Evolutionary conservation across 2,329 filamentous ascomycete genomes (phyloP), one percentile per base, ranked within the genome.

Genomic region (Coniella vitis): DNA sequence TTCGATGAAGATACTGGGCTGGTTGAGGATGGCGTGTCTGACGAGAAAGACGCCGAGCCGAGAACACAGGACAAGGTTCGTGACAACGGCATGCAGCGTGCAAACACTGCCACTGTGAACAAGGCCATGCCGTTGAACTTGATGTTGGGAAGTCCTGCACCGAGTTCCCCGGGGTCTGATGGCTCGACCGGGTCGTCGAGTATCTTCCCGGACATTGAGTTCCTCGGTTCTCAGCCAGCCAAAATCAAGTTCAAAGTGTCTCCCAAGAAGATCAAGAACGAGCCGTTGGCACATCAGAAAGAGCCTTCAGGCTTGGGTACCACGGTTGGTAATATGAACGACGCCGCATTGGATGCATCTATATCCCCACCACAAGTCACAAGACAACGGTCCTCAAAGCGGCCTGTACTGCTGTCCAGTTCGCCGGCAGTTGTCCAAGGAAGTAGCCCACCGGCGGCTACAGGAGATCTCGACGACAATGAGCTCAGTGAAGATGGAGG

Each of bases 191-290:
- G 43, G 3, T 50, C 47, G 19, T 49, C 47, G 16, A 53, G 44
- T 29, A 17, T 44, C 9, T 50, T 53, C 9, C 48, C 46, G n/a
- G 51, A 48, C 8, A 34, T 53, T 22, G 29, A 47, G 17, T 44
- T 53, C 9, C 21, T 53, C 7, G 48, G 48, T 5, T 53, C 51
- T 32, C 51, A 51, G 12, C 39, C 40, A 14, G 48, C 36, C 45
- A 38, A 22, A 32, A 42, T 17, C 16, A 48, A 39, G 36, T 45
- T 45, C 9, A 14, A 19, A 31, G 45, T 41, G 14, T 35, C 17
- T 22, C n/a, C 19, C 14, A 7, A 16, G 7, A 22, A 42, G 19
- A 12, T 53, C 51, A 51, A 53, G 31, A 29, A 34, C 20, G 50
- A 52, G 34, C 7, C 38, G 14, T 1, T 16, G 10, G 21, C 13